These are phyloP conservation scores for Harringtonia lauricola DNA, from an alignment of 2,329 filamentous ascomycete species.

Conservation along the genomic window DNA sequence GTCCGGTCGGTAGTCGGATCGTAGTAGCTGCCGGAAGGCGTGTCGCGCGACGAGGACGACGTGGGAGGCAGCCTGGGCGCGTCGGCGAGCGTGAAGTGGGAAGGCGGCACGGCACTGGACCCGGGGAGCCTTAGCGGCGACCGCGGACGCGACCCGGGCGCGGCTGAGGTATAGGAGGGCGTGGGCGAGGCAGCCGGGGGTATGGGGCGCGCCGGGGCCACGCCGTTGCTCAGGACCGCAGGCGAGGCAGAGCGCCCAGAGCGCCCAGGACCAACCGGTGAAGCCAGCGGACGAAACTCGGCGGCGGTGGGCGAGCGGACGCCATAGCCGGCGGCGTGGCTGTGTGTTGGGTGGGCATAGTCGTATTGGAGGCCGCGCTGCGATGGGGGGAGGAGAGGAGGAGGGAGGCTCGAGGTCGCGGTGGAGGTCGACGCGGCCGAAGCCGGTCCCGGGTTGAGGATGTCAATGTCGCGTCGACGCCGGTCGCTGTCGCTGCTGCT, in stretches of 20 bases:
- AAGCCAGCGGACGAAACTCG: slow-evolving; percentile 23
- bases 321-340: slow-evolving; percentile 25
- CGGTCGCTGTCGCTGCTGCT: slow-evolving; percentile 24
- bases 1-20: slow-evolving; percentile 41
- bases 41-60: slow-evolving; percentile 8
- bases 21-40: slow-evolving; percentile 33
- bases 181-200: too few species aligned
- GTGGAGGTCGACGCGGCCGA: neutral
- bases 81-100: neutral
- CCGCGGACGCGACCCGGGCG: too few species aligned
- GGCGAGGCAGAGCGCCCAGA: slow-evolving; percentile 16
- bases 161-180: too few species aligned
- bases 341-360: slow-evolving; percentile 17
- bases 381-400: neutral
- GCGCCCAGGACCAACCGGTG: too few species aligned
- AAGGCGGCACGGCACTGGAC: too few species aligned
- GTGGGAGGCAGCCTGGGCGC: neutral
- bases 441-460: slow-evolving; percentile 18
- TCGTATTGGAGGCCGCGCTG: too few species aligned
- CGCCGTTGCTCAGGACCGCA: slow-evolving; percentile 18
- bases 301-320: slow-evolving; percentile 37
- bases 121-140: too few species aligned
- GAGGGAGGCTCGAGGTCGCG: neutral
- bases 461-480: slow-evolving; percentile 35
- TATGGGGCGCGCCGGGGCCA: slow-evolving; percentile 6